Base-by-base conservation (phyloP, 148 eudicot genomes). In the Rheum nobile region DNA sequence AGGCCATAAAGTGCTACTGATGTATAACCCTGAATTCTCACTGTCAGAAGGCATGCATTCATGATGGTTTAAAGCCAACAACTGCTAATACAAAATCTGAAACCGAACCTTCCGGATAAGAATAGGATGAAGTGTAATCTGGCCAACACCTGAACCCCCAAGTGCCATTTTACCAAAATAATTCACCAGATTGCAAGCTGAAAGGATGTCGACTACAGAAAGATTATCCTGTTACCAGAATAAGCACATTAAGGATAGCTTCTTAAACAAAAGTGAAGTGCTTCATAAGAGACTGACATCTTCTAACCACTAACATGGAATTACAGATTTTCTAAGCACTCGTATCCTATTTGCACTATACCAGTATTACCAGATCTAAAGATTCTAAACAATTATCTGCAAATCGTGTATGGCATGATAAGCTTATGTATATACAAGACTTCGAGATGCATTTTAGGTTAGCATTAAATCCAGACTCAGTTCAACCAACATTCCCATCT, bases 81-180 rank as follows among this genome's bases (percentile, higher is more conserved):
- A 46, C 65, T 16, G 38, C 52, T 46, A 47, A 71, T 24, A 74
- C 16, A 48, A 72, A 43, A 41, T 73, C 67, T 63, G 47, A 54
- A 31, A 71, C 72, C 87, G 47, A 61, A 92, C 99, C 97, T 95
- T 95, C 81, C 82, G 82, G n/a, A 95, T 88, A 70, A 95, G 99
- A 72, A 95, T 92, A 16, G 99, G 99, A 79, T 78, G 80, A 29
- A 95, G 67, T 73, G 94, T 79, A 78, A 95, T 95, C 86, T 95
- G 94, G 77, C 99, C 99, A 78, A 95, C 97, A 43, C 99, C 99
- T 71, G 99, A 95, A 46, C 96, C 91, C 75, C 90, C 99, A 39
- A 95, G 97, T 86, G 78, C 90, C 97, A 95, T 90, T 86, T 95
- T 95, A 37, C 99, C 99, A 86, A 95, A 95, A 82, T 95, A 95